Percentiles rank a stretch among this genome's conserved stretches.
Evolutionary conservation across 2,329 filamentous ascomycete species (phyloP).

Genomic region (Fusarium circinatum): DNA sequence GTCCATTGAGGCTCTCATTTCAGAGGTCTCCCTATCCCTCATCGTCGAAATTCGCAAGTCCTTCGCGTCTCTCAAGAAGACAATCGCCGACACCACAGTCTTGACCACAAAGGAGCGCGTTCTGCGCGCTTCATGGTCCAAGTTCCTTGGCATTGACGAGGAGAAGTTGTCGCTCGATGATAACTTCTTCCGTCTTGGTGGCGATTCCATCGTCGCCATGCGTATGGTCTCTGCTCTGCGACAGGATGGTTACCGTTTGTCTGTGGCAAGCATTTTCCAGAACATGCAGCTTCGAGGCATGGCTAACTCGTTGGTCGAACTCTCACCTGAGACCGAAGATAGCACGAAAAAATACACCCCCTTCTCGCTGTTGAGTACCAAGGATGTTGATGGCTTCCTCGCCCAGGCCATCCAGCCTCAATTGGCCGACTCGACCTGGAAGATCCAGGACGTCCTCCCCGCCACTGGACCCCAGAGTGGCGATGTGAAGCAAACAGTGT

Average conservation of each 20-base stretch:
- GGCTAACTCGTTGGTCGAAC: slow-evolving; percentile 32
- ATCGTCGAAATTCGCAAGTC: slow-evolving; percentile 31
- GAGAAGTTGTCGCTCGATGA: slow-evolving; percentile 41
- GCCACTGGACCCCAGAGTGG: slow-evolving; percentile 37
- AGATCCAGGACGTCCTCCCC: slow-evolving; percentile 36
- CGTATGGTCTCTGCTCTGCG: slow-evolving; percentile 42
- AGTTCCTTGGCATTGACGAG: slow-evolving; percentile 34
- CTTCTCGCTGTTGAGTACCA: slow-evolving; percentile 34
- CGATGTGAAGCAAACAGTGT: slow-evolving; percentile 39
- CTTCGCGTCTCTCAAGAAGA: slow-evolving; percentile 18
- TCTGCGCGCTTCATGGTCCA: slow-evolving; percentile 36
- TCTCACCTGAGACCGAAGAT: not conserved
- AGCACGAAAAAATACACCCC: slow-evolving; percentile 22
- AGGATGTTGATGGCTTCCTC: slow-evolving; percentile 33
- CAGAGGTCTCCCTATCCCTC: slow-evolving; percentile 22
- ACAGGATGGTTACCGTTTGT: slow-evolving; percentile 36
- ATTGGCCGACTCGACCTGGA: slow-evolving; percentile 35
- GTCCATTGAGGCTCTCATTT: not conserved
- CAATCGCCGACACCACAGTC: slow-evolving; percentile 26
- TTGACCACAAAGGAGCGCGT: slow-evolving; percentile 35
- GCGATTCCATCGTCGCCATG: slow-evolving; percentile 44
- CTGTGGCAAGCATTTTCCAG: slow-evolving; percentile 44
- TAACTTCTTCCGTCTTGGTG: slow-evolving; percentile 44
- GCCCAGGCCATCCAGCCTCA: slow-evolving; percentile 21
- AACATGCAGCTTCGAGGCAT: slow-evolving; percentile 44